phyloP scores from a whole-genome alignment of 495 filamentous ascomycete genomes.

The Neurospora africana region DNA sequence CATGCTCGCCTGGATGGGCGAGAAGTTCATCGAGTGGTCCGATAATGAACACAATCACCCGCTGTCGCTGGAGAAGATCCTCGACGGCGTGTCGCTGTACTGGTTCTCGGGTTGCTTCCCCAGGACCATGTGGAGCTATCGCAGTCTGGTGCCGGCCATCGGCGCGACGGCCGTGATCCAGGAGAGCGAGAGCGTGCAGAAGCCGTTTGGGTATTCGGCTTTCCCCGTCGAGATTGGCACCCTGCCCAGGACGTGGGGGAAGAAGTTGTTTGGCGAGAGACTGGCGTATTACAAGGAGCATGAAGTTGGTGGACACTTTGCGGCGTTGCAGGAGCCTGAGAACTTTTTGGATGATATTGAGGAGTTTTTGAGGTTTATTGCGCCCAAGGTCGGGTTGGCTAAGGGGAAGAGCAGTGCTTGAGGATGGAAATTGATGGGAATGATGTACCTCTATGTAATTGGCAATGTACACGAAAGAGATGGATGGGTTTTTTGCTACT shows the following conservation, averaged over 20 bases:
- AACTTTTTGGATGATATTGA: slow-evolving; percentile 45
- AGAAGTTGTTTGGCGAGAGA: slow-evolving; percentile 23
- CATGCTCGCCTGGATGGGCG: slow-evolving; percentile 57
- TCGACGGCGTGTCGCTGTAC: slow-evolving; percentile 49
- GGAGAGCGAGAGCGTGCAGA: slow-evolving; percentile 31
- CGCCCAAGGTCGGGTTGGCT: slow-evolving; percentile 2
- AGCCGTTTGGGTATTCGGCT: slow-evolving; percentile 48
- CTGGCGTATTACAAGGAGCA: slow-evolving; percentile 35
- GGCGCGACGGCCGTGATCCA: slow-evolving; percentile 16
- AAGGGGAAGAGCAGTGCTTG: background rate
- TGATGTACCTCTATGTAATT: too few species aligned
- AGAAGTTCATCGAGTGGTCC: slow-evolving; percentile 57
- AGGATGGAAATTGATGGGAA: background rate
- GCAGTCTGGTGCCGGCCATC: slow-evolving; percentile 29
- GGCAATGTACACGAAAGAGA: background rate
- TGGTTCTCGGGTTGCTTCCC: slow-evolving; percentile 56
- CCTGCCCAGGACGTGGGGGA: slow-evolving; percentile 40
- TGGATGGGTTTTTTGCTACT: background rate
- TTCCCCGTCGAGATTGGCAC: slow-evolving; percentile 47
- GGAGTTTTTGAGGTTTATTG: slow-evolving; percentile 31
- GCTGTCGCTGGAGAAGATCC: slow-evolving; percentile 42
- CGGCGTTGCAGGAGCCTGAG: slow-evolving; percentile 46
- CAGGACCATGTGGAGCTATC: slow-evolving; percentile 40
- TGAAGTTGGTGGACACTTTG: slow-evolving; percentile 55
- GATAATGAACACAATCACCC: slow-evolving; percentile 29